A percentile compares a stretch with the other conserved stretches of the same genome.
Evolutionary conservation across 805 yeast species (phyloP).

Genomic region (Ogataea kodamae): DNA sequence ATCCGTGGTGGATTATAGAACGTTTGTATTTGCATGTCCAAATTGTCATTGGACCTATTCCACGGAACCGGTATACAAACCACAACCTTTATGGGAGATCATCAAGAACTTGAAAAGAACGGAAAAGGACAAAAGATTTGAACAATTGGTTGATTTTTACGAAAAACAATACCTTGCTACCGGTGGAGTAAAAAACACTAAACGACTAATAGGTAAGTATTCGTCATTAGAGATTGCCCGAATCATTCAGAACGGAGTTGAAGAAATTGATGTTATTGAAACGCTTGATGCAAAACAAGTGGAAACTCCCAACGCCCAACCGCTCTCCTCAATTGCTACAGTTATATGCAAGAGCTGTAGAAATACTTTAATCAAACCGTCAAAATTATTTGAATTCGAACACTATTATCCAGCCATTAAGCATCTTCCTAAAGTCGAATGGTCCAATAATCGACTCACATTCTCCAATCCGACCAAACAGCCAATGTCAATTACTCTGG

Average conservation of each 20-base stretch:
- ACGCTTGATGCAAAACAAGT: neutral
- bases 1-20: constrained; percentile 27
- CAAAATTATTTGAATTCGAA: constrained; percentile 18
- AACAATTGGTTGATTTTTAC: constrained; percentile 15
- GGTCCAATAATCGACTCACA: constrained; percentile 2
- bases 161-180: constrained; percentile 17
- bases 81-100: constrained; percentile 37
- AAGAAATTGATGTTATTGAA: constrained; percentile 2
- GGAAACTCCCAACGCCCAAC: constrained; percentile 20
- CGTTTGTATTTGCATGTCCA: constrained; percentile 38
- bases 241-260: constrained; percentile 10
- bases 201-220: constrained; percentile 15
- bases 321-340: constrained; percentile 14
- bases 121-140: constrained; percentile 13
- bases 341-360: constrained; percentile 25
- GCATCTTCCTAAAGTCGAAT: constrained; percentile 22
- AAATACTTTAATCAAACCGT: constrained; percentile 16
- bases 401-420: constrained; percentile 17
- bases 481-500: constrained; percentile 9
- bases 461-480: constrained; percentile 1
- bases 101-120: constrained; percentile 18
- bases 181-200: constrained; percentile 9
- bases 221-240: constrained; percentile 24
- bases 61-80: constrained; percentile 38
- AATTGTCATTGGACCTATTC: constrained; percentile 35